Percentiles rank a stretch among this genome's conserved stretches.
These are phyloP conservation scores for Papiliotrema laurentii DNA, from an alignment of 1,284 basidiomycete genomes.

Conservation along the genomic window DNA sequence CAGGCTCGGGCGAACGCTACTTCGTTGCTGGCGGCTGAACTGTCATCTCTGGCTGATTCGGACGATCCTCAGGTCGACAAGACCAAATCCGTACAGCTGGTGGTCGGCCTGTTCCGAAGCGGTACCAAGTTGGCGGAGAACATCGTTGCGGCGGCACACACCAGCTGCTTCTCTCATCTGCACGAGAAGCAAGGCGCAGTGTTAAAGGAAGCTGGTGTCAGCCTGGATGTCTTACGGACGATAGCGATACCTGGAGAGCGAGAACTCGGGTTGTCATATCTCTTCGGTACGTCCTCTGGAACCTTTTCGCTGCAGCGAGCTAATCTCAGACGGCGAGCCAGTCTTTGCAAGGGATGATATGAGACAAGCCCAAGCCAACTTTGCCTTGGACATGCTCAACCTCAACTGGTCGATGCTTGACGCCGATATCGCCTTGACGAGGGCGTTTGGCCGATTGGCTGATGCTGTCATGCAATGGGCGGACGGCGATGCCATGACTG, in stretches of 20 bases:
- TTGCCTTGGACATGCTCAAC: conserved; percentile 46
- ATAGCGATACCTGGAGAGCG: conserved; percentile 63
- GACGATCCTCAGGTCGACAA: conserved; percentile 21
- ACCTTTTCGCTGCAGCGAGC: background rate
- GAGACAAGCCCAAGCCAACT: conserved; percentile 45
- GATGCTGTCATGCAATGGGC: conserved; percentile 62
- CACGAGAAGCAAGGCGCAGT: conserved; percentile 28
- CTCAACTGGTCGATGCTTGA: conserved; percentile 73
- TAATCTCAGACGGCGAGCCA: conserved; percentile 22
- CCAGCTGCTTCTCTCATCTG: conserved; percentile 33
- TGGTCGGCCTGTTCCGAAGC: conserved; percentile 39
- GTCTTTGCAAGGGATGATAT: conserved; percentile 37
- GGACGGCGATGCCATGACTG: conserved; percentile 56
- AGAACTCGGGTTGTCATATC: conserved; percentile 73
- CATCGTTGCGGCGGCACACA: conserved; percentile 22
- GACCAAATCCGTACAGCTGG: conserved; percentile 28
- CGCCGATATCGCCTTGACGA: conserved; percentile 66
- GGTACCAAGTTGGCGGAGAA: conserved; percentile 36
- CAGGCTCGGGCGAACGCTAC: conserved; percentile 42
- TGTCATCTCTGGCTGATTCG: conserved; percentile 22
- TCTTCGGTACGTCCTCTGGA: conserved; percentile 52
- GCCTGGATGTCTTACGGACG: conserved; percentile 53
- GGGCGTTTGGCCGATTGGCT: conserved; percentile 73
- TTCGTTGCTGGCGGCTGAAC: conserved; percentile 29
- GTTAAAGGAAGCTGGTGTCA: conserved; percentile 29